Evolutionary conservation across 768 basidiomycete genomes (phyloP).

Genomic region (Fomitopsis serialis): DNA sequence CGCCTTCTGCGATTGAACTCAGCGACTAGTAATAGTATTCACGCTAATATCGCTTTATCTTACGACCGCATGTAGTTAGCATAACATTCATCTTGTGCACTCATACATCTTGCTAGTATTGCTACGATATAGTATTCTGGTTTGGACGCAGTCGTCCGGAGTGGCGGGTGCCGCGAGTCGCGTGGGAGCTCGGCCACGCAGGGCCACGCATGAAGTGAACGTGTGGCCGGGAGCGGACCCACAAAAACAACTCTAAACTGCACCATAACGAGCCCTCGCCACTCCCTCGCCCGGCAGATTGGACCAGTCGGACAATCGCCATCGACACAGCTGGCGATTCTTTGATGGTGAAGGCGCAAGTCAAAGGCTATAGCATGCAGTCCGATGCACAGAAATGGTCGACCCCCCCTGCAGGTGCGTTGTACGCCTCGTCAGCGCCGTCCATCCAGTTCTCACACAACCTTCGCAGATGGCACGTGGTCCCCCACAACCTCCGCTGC

Average conservation of each 20-base stretch:
- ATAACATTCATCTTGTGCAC: too few species aligned
- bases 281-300: not conserved
- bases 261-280: not conserved
- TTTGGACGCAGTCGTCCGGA: too few species aligned
- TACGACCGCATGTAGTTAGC: too few species aligned
- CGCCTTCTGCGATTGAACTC: slow-evolving; percentile 3
- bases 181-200: not conserved
- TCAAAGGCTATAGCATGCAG: slow-evolving; percentile 20
- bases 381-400: slow-evolving; percentile 16
- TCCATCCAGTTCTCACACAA: not conserved
- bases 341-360: slow-evolving; percentile 20
- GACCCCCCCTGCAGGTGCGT: slow-evolving; percentile 7
- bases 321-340: not conserved
- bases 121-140: too few species aligned
- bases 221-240: not conserved
- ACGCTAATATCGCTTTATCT: too few species aligned
- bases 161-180: not conserved
- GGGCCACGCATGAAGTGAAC: not conserved
- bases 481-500: slow-evolving; percentile 6
- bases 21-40: not conserved
- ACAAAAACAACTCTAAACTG: not conserved
- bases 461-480: slow-evolving; percentile 20
- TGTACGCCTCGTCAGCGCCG: not conserved
- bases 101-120: too few species aligned
- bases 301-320: not conserved